A percentile compares a stretch with the other conserved stretches of the same genome.
Conservation (phyloP, 1,284 basidiomycete genomes). For the Tilletia setariae region DNA sequence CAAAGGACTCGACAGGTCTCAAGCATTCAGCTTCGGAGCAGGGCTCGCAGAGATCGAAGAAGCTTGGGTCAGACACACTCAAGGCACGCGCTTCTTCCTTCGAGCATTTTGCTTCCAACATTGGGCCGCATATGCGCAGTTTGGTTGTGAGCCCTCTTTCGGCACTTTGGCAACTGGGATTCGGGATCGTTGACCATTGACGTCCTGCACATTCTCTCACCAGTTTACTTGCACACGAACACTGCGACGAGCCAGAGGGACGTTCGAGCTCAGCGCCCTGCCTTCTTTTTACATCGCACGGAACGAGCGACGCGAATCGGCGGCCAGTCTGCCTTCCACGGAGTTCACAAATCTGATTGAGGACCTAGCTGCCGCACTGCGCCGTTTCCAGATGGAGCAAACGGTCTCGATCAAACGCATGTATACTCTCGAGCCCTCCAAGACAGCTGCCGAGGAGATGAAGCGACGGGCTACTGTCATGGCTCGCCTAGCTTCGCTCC, state of each 20-base stretch:
- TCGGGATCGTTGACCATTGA: neutral
- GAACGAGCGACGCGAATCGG: neutral
- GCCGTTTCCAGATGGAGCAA: slow-evolving; percentile 45
- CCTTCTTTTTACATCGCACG: neutral
- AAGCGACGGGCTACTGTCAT: neutral
- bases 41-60: neutral
- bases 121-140: slow-evolving; percentile 51
- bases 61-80: slow-evolving; percentile 3
- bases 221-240: slow-evolving; percentile 42
- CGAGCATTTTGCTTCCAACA: slow-evolving; percentile 36
- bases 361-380: slow-evolving; percentile 34
- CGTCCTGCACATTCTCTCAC: neutral
- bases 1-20: neutral
- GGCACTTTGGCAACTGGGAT: neutral
- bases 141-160: slow-evolving; percentile 20
- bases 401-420: slow-evolving; percentile 45
- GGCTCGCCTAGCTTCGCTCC: neutral
- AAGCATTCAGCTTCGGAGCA: slow-evolving; percentile 1
- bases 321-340: slow-evolving; percentile 21
- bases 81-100: slow-evolving; percentile 24
- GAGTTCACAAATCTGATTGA: slow-evolving; percentile 34
- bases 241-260: slow-evolving; percentile 29
- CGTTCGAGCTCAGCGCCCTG: slow-evolving; percentile 23
- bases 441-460: slow-evolving; percentile 17
- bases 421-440: slow-evolving; percentile 44